phyloP scores from a whole-genome alignment of 805 yeast genomes.

The Saturnispora quitensis region DNA sequence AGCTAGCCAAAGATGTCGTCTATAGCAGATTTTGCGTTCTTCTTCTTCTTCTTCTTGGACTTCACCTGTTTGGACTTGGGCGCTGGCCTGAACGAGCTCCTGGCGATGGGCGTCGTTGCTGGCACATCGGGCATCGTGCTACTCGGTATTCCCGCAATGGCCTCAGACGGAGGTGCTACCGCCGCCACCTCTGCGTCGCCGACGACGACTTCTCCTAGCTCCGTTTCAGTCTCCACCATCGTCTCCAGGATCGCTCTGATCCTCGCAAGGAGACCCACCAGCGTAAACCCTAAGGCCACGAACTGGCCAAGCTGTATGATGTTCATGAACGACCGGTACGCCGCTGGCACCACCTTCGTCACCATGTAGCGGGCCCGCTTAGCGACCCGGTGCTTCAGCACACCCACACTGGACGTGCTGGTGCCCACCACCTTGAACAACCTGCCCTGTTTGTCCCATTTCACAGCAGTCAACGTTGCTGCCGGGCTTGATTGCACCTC shows the following conservation, averaged over 20 bases:
- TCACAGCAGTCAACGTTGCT: background rate
- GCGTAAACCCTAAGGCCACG: constrained; percentile 59
- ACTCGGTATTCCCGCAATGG: no score
- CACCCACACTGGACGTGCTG: background rate
- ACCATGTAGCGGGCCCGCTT: constrained; percentile 23
- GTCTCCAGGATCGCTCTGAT: constrained; percentile 23
- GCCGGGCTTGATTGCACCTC: background rate
- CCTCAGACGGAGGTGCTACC: no score
- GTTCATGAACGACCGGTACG: constrained; percentile 55
- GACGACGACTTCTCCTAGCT: background rate
- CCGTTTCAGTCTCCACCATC: background rate
- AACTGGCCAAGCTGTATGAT: constrained; percentile 72
- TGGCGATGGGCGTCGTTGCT: background rate
- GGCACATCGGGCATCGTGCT: no score
- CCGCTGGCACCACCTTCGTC: constrained; percentile 32
- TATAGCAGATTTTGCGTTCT: constrained; percentile 46
- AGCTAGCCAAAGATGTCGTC: constrained; percentile 67
- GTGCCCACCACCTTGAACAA: background rate
- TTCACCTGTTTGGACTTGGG: background rate
- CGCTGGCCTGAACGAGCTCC: constrained; percentile 8
- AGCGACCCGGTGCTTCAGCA: background rate
- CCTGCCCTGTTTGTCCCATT: background rate
- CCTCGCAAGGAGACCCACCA: constrained; percentile 48
- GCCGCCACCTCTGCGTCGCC: background rate
- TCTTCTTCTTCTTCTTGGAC: constrained; percentile 30